phyloP scores from a whole-genome alignment of 345 rosid species.

The Hibiscus mutabilis region DNA sequence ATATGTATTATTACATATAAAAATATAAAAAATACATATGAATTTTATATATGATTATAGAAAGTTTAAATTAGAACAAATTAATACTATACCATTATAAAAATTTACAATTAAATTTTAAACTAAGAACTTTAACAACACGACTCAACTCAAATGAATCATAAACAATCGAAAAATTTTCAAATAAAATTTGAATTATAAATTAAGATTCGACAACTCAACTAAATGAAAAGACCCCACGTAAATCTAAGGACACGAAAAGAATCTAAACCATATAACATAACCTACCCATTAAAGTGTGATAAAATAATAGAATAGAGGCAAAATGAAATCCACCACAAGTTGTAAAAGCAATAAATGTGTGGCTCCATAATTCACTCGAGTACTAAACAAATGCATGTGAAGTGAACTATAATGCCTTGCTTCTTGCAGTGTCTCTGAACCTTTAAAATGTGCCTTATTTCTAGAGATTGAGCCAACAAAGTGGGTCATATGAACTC shows the following conservation, averaged over 20 bases:
- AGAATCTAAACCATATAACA: background rate
- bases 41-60: no score
- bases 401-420: background rate
- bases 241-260: background rate
- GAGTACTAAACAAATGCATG: constrained; percentile 5
- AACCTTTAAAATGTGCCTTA: constrained; percentile 7
- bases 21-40: no score
- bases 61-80: no score
- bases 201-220: no score
- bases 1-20: no score
- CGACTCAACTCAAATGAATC: no score
- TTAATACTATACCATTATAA: no score
- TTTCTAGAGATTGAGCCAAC: background rate
- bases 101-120: no score
- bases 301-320: background rate
- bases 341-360: background rate
- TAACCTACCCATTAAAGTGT: background rate
- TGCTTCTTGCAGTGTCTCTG: background rate
- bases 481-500: constrained; percentile 8
- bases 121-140: no score
- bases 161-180: no score
- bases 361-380: background rate
- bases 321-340: background rate
- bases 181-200: no score
- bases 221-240: background rate